Conservation (phyloP, 768 basidiomycete genomes). For the Mycena belliarum region DNA sequence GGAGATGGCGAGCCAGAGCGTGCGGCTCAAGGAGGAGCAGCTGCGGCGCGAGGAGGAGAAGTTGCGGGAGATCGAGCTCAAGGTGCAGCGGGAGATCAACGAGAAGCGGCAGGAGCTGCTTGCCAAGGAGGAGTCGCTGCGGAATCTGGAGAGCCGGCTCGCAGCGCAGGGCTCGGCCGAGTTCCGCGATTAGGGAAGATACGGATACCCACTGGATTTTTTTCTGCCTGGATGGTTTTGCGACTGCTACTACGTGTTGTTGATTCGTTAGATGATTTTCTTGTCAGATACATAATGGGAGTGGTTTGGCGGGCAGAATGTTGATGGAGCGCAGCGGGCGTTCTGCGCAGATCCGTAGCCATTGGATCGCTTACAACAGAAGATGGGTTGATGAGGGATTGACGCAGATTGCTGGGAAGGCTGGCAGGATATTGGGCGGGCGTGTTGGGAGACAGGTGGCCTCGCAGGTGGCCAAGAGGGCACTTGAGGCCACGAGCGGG, state of each 20-base stretch:
- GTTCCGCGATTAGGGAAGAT: constrained; percentile 59
- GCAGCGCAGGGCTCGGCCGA: constrained; percentile 86
- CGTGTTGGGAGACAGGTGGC: too few species aligned
- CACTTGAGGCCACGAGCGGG: too few species aligned
- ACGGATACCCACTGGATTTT: constrained; percentile 19
- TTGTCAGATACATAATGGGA: too few species aligned
- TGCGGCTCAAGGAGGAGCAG: constrained; percentile 98
- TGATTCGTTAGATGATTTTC: constrained; percentile 31
- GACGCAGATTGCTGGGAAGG: too few species aligned
- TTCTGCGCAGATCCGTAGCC: too few species aligned
- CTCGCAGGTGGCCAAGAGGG: too few species aligned
- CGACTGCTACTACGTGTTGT: constrained; percentile 22
- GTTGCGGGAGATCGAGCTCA: constrained; percentile 96
- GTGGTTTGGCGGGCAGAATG: too few species aligned
- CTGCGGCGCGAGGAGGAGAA: constrained; percentile 96
- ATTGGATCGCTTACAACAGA: too few species aligned
- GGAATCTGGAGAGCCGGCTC: constrained; percentile 85
- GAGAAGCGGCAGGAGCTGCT: constrained; percentile 96
- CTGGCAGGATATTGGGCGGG: too few species aligned
- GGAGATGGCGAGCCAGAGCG: constrained; percentile 94
- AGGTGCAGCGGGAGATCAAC: constrained; percentile 96
- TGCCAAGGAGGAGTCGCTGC: constrained; percentile 55
- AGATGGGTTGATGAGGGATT: too few species aligned
- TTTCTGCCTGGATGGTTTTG: constrained; percentile 14
- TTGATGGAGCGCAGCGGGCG: too few species aligned